Base-by-base conservation (phyloP, 805 yeast species). In the Groenewaldozyma salmanticensis region DNA sequence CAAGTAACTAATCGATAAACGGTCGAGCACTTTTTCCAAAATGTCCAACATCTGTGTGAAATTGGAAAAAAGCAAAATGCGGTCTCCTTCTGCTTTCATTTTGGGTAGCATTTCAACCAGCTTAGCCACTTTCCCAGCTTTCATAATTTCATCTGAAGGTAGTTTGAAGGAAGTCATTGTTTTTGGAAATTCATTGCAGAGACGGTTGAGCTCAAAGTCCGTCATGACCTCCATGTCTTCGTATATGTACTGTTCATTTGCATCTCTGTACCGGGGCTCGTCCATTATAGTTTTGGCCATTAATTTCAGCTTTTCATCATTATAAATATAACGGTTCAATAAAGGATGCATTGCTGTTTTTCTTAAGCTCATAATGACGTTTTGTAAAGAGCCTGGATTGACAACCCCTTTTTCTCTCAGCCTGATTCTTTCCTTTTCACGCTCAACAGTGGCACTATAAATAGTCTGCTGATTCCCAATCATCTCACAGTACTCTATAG, bases 221-320 rank as follows among this genome's bases (percentile, higher is more conserved):
- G 84, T 73, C 96, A 92, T 86, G 11, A 82, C 85, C 57, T 77
- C 77, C 97, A 92, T 88, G 60, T 92, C 99, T 65, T 92, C 99
- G 54, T 57, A 76, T 44, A 92, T 88, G 54, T 71, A 92, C 32
- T 74, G 66, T 47, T 68, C 64, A 57, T 86, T 87, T 15, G 97
- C 96, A 42, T 77, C 76, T 24, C 67, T 50, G 60, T 92, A 92
- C 40, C 74, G 77, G 0, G 86, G 84, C 54, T 88, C 96, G 42
- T 70, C 68, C 81, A 84, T 78, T 37, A 92, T 88, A 20, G 71
- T 77, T 44, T 66, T 71, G 33, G 95, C 71, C 97, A 92, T 92
- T 33, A 66, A 58, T 37, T 59, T 57, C 42, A 92, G 57, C 21
- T 52, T 65, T 1, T 62, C 66, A 52, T 83, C 84, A 19, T 65